A percentile compares a stretch with the other conserved stretches of the same genome.
These are phyloP conservation scores for Talaromyces wortmannii DNA, from an alignment of 495 filamentous ascomycete species.

Conservation along the genomic window DNA sequence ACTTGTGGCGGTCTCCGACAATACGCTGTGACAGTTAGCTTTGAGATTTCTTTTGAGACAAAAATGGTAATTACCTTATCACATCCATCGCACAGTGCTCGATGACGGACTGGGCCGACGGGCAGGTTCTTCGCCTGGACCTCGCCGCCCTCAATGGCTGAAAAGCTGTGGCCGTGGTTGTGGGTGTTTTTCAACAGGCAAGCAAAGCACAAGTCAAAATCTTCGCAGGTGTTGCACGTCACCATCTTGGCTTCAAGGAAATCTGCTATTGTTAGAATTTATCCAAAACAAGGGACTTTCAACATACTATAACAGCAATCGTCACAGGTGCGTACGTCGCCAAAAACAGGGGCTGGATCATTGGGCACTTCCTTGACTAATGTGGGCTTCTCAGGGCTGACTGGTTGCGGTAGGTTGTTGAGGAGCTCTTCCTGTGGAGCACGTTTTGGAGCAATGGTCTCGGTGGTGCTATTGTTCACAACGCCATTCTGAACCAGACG, in stretches of 20 bases:
- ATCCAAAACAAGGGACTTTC: neutral
- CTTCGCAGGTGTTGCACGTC: conserved; percentile 76
- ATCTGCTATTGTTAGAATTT: conserved; percentile 34
- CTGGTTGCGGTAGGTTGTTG: no score
- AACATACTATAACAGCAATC: conserved; percentile 71
- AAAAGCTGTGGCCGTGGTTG: conserved; percentile 83
- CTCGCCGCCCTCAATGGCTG: conserved; percentile 18
- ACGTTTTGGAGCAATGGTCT: conserved; percentile 62
- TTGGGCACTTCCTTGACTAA: conserved; percentile 1
- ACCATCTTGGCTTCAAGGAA: conserved; percentile 72
- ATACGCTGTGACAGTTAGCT: conserved; percentile 51
- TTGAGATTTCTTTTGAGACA: neutral
- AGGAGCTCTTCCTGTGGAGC: conserved; percentile 14
- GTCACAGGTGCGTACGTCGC: conserved; percentile 76
- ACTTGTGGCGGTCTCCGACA: conserved; percentile 91
- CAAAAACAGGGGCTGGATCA: conserved; percentile 2
- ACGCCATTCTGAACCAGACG: conserved; percentile 69
- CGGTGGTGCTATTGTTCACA: conserved; percentile 78
- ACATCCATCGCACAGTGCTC: conserved; percentile 91
- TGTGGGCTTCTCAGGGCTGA: conserved; percentile 15
- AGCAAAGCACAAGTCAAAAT: conserved; percentile 83
- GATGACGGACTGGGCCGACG: conserved; percentile 77
- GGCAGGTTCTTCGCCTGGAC: conserved; percentile 56
- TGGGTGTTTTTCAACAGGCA: conserved; percentile 75
- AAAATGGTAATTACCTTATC: conserved; percentile 52